phyloP scores from a whole-genome alignment of 2,329 filamentous ascomycete genomes.

The Trichoderma sp. region DNA sequence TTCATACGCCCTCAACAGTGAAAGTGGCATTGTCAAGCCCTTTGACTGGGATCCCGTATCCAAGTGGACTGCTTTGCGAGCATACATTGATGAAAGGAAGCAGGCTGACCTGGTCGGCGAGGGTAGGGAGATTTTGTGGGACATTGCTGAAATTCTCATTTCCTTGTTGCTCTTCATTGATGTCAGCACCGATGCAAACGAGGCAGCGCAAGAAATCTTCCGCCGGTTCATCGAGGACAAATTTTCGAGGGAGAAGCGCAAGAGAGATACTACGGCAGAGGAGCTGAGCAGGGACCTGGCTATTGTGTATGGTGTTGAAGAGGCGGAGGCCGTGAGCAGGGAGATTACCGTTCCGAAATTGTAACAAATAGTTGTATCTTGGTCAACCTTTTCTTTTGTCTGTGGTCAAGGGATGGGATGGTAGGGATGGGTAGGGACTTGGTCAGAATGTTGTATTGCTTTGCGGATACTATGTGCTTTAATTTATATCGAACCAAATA shows the following conservation, averaged over 20 bases:
- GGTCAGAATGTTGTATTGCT: neutral
- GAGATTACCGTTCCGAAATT: constrained; percentile 10
- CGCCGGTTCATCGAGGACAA: constrained; percentile 37
- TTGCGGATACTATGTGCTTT: neutral
- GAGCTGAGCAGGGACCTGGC: constrained; percentile 32
- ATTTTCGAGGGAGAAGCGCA: constrained; percentile 21
- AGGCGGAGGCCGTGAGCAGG: constrained; percentile 22
- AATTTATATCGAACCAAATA: neutral
- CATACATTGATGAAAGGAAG: constrained; percentile 33
- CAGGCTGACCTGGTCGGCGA: constrained; percentile 43
- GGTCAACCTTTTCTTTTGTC: neutral
- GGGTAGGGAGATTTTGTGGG: constrained; percentile 44
- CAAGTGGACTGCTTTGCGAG: constrained; percentile 41
- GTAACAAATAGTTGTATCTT: neutral
- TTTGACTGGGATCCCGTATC: constrained; percentile 31
- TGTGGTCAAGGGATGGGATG: neutral
- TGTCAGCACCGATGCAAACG: constrained; percentile 35
- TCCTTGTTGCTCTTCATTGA: constrained; percentile 44
- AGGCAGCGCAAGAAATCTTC: constrained; percentile 39
- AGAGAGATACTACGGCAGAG: constrained; percentile 24
- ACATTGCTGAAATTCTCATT: constrained; percentile 43
- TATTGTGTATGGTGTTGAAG: constrained; percentile 37
- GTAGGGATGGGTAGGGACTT: neutral
- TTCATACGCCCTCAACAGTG: constrained; percentile 25
- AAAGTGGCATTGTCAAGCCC: constrained; percentile 23